These are phyloP conservation scores for Juglanconis sp. DNA, from an alignment of 2,329 filamentous ascomycete genomes.

Conservation along the genomic window DNA sequence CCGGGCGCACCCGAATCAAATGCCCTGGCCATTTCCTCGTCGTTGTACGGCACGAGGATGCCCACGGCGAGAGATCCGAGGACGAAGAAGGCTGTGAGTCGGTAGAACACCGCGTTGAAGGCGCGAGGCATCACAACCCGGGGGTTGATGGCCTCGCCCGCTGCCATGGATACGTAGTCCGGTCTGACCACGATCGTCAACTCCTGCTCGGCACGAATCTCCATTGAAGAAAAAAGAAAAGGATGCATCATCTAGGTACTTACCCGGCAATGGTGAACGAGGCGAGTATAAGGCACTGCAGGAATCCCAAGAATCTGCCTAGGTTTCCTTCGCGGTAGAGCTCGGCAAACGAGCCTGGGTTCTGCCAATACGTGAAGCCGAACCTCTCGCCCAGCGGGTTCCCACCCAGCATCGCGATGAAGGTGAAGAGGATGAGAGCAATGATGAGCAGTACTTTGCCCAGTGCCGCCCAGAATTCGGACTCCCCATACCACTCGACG, in stretches of 20 bases:
- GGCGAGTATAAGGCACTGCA: slow-evolving; percentile 70
- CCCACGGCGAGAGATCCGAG: slow-evolving; percentile 61
- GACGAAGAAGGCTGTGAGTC: slow-evolving; percentile 70
- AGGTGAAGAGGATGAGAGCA: slow-evolving; percentile 71
- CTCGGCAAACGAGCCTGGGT: slow-evolving; percentile 68
- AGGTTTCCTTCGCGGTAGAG: slow-evolving; percentile 62
- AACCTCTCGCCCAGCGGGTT: slow-evolving; percentile 71
- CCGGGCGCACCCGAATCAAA: slow-evolving; percentile 47
- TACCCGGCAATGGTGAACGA: slow-evolving; percentile 61
- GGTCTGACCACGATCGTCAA: slow-evolving; percentile 35
- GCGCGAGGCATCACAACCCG: slow-evolving; percentile 64
- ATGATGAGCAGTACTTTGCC: slow-evolving; percentile 71
- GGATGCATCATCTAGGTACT: neutral
- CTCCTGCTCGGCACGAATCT: neutral
- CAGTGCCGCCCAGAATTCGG: slow-evolving; percentile 64
- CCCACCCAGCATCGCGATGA: slow-evolving; percentile 78
- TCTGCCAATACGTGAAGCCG: slow-evolving; percentile 66
- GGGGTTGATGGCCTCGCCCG: slow-evolving; percentile 62
- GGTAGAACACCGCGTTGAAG: slow-evolving; percentile 71
- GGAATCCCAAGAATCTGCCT: slow-evolving; percentile 72
- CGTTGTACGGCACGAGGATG: slow-evolving; percentile 57
- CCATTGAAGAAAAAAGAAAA: neutral
- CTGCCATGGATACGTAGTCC: slow-evolving; percentile 59
- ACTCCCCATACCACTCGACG: slow-evolving; percentile 9
- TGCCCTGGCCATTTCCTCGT: slow-evolving; percentile 49